phyloP scores from a whole-genome alignment of 2,329 filamentous ascomycete genomes.

The Aspergillus novoparasiticus region DNA sequence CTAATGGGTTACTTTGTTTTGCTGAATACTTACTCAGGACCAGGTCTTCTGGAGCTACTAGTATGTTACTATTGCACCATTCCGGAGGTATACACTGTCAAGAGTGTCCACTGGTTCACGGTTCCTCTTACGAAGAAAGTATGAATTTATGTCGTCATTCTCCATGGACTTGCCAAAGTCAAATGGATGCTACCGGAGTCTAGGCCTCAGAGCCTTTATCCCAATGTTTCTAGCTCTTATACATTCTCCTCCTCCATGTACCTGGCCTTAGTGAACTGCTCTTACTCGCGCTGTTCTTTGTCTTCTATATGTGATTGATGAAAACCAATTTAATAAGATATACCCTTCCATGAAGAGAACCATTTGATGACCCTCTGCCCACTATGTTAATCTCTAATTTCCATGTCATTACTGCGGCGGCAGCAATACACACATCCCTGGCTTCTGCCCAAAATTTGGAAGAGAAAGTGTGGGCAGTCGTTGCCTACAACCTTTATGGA shows the following conservation, averaged over 20 bases:
- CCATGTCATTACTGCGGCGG: constrained; percentile 13
- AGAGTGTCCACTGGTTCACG: neutral
- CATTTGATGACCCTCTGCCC: neutral
- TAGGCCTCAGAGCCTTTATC: constrained; percentile 2
- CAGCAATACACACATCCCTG: constrained; percentile 19
- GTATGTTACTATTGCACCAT: neutral
- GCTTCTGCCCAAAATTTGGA: constrained; percentile 30
- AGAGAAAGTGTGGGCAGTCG: constrained; percentile 49
- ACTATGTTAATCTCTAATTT: constrained; percentile 14
- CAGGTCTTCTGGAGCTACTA: neutral
- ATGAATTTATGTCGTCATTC: constrained; percentile 19
- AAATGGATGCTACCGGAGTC: constrained; percentile 7
- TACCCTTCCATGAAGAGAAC: neutral
- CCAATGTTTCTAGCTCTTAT: neutral
- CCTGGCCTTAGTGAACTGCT: neutral
- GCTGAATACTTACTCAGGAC: neutral
- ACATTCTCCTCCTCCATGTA: neutral
- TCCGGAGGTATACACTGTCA: neutral
- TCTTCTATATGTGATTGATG: neutral
- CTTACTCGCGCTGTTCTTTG: neutral
- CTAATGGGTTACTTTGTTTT: neutral
- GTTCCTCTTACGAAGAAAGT: neutral
- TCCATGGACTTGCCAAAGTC: constrained; percentile 3
- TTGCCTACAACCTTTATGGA: constrained; percentile 58
- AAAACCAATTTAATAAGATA: neutral